These are phyloP conservation scores for Amauroascus verrucosus DNA, from an alignment of 2,329 filamentous ascomycete genomes.

Conservation along the genomic window DNA sequence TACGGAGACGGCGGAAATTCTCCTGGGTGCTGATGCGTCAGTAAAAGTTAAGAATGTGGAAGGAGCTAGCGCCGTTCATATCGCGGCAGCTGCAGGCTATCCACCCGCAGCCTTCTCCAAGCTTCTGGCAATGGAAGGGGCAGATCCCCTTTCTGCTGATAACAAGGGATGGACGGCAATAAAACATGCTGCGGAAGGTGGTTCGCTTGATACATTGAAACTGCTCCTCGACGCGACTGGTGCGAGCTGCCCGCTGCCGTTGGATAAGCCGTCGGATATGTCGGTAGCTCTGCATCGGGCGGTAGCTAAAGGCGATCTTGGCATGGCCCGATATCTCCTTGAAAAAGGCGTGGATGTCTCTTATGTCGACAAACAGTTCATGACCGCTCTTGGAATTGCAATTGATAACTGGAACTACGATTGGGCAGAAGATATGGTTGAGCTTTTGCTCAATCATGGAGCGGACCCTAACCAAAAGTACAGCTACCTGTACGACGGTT, in stretches of 20 bases:
- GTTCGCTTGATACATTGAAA: neutral
- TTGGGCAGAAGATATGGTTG: too few species aligned
- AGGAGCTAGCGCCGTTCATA: neutral
- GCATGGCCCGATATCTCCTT: neutral
- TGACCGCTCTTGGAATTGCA: neutral
- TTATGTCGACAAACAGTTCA: neutral
- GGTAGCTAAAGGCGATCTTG: neutral
- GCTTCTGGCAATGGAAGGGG: neutral
- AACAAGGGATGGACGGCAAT: slow-evolving; percentile 1
- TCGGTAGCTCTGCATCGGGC: neutral
- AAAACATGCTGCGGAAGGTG: neutral
- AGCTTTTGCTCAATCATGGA: too few species aligned
- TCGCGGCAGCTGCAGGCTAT: slow-evolving; percentile 6
- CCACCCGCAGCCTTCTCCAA: neutral
- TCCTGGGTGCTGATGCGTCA: neutral
- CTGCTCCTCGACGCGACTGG: neutral
- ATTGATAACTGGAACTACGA: too few species aligned
- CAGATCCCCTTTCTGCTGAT: slow-evolving; percentile 1
- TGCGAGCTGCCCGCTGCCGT: neutral
- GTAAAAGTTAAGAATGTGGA: neutral
- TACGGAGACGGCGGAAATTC: too few species aligned
- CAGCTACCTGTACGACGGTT: too few species aligned
- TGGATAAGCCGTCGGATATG: too few species aligned
- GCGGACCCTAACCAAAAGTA: too few species aligned
- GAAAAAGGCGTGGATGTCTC: neutral